Percentiles rank a stretch among this genome's conserved stretches.
phyloP scores from a whole-genome alignment of 495 filamentous ascomycete species.

The Articulospora tetracladia region DNA sequence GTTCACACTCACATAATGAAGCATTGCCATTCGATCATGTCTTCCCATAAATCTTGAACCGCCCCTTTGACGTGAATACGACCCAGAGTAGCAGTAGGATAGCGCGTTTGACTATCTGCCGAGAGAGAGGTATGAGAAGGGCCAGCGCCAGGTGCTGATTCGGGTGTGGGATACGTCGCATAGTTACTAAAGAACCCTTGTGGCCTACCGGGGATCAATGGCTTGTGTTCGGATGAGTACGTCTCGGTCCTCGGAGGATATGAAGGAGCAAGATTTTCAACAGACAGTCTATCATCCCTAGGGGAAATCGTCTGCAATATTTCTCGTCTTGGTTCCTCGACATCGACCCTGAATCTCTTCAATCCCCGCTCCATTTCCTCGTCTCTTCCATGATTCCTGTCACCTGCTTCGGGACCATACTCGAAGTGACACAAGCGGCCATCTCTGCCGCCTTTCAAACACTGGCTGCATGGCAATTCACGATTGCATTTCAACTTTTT shows the following conservation, averaged over 20 bases:
- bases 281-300: neutral
- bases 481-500: conserved; percentile 26
- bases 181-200: neutral
- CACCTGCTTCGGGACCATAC: neutral
- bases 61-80: conserved; percentile 13
- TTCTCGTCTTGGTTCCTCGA: neutral
- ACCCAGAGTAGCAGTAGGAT: conserved; percentile 3
- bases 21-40: conserved; percentile 18
- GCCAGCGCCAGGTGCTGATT: neutral
- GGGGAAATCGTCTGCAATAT: neutral
- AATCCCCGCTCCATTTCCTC: conserved; percentile 1
- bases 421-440: conserved; percentile 4
- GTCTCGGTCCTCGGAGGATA: neutral
- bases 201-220: neutral
- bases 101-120: neutral
- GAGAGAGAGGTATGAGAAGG: neutral
- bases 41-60: conserved; percentile 16
- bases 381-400: neutral
- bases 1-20: conserved; percentile 14
- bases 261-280: neutral
- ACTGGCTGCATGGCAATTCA: conserved; percentile 19
- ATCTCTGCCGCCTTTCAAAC: conserved; percentile 17
- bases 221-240: neutral
- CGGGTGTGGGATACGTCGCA: neutral
- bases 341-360: conserved; percentile 14